Conservation (phyloP, 73 alveolate genomes). For the Tetrahymena thermophila region DNA sequence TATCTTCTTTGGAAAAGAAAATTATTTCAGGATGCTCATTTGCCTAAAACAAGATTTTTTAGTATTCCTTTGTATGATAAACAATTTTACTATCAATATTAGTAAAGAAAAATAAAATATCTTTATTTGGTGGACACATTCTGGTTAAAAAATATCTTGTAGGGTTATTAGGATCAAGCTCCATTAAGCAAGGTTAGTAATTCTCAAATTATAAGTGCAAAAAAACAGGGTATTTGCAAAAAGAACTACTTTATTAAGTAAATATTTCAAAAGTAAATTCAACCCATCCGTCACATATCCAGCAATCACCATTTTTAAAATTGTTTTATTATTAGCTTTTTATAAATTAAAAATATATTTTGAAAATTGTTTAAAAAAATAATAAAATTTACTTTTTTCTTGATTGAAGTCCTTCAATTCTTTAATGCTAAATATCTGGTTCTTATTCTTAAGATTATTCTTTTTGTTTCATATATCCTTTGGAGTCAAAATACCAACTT, state of each 20-base stretch:
- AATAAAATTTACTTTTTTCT: too few species aligned
- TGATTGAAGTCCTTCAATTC: neutral
- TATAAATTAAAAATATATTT: too few species aligned
- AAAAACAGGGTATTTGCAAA: constrained; percentile 24
- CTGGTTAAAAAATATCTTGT: neutral
- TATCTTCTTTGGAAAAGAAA: constrained; percentile 13
- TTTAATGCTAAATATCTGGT: neutral
- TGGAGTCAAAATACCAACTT: constrained; percentile 1
- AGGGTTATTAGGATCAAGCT: neutral
- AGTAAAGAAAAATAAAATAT: constrained; percentile 18
- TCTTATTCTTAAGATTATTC: neutral
- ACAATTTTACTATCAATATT: constrained; percentile 11
- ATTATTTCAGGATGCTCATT: constrained; percentile 2
- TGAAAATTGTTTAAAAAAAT: too few species aligned
- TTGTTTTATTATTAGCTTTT: neutral
- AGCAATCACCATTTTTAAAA: constrained; percentile 19
- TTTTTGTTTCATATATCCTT: constrained; percentile 11
- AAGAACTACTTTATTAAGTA: neutral
- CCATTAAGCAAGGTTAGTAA: constrained; percentile 22
- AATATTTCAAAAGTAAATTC: constrained; percentile 30
- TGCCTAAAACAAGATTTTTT: neutral
- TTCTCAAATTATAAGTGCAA: constrained; percentile 35
- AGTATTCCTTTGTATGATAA: neutral
- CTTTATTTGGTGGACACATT: constrained; percentile 41
- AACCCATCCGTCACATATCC: constrained; percentile 46